Conservation (phyloP, 352 stramenopile species). For the Pythium graminicola region DNA sequence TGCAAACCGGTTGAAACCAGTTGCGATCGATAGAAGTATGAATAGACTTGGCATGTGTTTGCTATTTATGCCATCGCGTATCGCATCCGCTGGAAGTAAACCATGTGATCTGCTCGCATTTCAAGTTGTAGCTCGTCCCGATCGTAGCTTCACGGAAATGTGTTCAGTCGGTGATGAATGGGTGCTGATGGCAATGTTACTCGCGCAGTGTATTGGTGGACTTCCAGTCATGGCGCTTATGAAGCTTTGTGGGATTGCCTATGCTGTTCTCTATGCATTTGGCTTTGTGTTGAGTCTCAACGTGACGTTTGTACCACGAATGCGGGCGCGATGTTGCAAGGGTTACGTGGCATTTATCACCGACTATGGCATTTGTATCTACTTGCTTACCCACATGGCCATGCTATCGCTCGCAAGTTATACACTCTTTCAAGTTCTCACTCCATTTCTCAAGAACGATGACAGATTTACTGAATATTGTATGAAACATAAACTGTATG, state of each 20-base stretch:
- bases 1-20: background rate
- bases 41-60: too few species aligned
- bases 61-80: too few species aligned
- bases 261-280: slow-evolving; percentile 29
- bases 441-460: slow-evolving; percentile 29
- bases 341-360: slow-evolving; percentile 29
- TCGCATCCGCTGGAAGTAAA: too few species aligned
- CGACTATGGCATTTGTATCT: slow-evolving; percentile 38
- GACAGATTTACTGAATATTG: slow-evolving; percentile 30
- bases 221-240: slow-evolving; percentile 45
- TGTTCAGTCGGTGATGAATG: slow-evolving; percentile 43
- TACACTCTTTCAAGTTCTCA: slow-evolving; percentile 32
- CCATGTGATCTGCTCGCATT: too few species aligned
- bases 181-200: slow-evolving; percentile 36
- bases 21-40: background rate
- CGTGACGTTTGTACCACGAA: slow-evolving; percentile 32
- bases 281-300: slow-evolving; percentile 34
- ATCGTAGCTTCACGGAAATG: too few species aligned
- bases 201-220: slow-evolving; percentile 31
- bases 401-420: slow-evolving; percentile 36
- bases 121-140: too few species aligned
- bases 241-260: slow-evolving; percentile 36
- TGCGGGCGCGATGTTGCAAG: slow-evolving; percentile 32
- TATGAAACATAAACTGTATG: slow-evolving; percentile 25
- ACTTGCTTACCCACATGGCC: slow-evolving; percentile 33